A percentile compares a stretch with the other conserved stretches of the same genome.
Evolutionary conservation across 257 asterid genomes (phyloP).

Genomic region (Forsythia viridissima): DNA sequence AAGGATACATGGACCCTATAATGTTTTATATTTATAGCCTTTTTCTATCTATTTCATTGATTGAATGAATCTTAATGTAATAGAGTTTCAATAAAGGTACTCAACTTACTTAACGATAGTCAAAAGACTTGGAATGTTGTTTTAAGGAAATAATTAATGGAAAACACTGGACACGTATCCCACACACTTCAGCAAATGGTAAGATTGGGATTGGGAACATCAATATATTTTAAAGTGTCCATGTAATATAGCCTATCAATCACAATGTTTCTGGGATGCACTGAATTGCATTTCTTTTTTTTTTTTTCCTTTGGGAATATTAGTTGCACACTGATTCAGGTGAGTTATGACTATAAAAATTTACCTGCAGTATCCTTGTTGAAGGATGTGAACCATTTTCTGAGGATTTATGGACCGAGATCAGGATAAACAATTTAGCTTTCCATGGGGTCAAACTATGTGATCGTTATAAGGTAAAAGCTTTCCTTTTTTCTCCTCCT

Average conservation of each 20-base stretch:
- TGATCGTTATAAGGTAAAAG: conserved; percentile 64
- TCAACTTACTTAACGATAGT: neutral
- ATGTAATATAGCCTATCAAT: neutral
- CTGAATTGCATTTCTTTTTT: neutral
- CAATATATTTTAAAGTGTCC: neutral
- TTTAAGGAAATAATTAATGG: neutral
- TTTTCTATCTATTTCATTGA: neutral
- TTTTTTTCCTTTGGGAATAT: neutral
- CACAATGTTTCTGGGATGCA: neutral
- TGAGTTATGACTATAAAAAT: conserved; percentile 33
- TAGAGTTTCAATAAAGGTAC: neutral
- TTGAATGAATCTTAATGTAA: neutral
- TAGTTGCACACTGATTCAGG: conserved; percentile 17
- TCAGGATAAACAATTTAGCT: conserved; percentile 42
- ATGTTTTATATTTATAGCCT: neutral
- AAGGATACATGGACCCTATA: neutral
- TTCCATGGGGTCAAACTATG: conserved; percentile 70
- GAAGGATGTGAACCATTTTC: conserved; percentile 70
- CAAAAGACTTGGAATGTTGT: neutral
- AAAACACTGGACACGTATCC: neutral
- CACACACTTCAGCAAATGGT: neutral
- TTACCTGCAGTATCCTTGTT: conserved; percentile 49
- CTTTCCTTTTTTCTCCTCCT: neutral
- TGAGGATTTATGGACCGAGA: conserved; percentile 66
- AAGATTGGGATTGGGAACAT: neutral